Base-by-base conservation (phyloP, 83 land plant genomes). In the Picea engelmannii region DNA sequence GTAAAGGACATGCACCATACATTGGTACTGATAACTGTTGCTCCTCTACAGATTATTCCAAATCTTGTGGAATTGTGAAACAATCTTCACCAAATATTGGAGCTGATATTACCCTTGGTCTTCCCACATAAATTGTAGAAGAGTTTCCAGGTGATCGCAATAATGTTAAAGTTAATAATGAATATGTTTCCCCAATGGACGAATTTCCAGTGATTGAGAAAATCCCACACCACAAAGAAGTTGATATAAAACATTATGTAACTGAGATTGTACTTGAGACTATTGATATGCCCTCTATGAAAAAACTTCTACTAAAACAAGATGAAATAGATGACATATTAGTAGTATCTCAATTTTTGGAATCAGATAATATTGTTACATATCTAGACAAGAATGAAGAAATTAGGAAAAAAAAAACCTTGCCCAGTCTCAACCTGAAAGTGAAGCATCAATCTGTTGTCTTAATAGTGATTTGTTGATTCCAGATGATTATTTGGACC, bases 21-120 rank as follows among this genome's bases (percentile, higher is more conserved):
- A n/a, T n/a, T n/a, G n/a, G n/a, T n/a, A n/a, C n/a, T n/a, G n/a
- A n/a, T n/a, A n/a, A n/a, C n/a, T n/a, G n/a, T n/a, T n/a, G n/a
- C n/a, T n/a, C n/a, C n/a, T n/a, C n/a, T n/a, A n/a, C n/a, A n/a
- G n/a, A n/a, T n/a, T n/a, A n/a, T n/a, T n/a, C n/a, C n/a, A n/a
- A n/a, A n/a, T n/a, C n/a, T n/a, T n/a, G n/a, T n/a, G n/a, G n/a
- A n/a, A n/a, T n/a, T n/a, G n/a, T n/a, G n/a, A n/a, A n/a, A n/a
- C n/a, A n/a, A n/a, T n/a, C n/a, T n/a, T n/a, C n/a, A n/a, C n/a
- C n/a, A n/a, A n/a, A n/a, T n/a, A 38, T 78, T 52, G 66, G 66
- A 60, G 80, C 23, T 78, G 80, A 78, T 35, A 66, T 78, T 63
- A 78, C 65, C 15, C 80, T 61, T 78, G 66, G 66, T 24, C 80